Evolutionary conservation across 83 land plant genomes (phyloP).

Genomic region (Thuja plicata): DNA sequence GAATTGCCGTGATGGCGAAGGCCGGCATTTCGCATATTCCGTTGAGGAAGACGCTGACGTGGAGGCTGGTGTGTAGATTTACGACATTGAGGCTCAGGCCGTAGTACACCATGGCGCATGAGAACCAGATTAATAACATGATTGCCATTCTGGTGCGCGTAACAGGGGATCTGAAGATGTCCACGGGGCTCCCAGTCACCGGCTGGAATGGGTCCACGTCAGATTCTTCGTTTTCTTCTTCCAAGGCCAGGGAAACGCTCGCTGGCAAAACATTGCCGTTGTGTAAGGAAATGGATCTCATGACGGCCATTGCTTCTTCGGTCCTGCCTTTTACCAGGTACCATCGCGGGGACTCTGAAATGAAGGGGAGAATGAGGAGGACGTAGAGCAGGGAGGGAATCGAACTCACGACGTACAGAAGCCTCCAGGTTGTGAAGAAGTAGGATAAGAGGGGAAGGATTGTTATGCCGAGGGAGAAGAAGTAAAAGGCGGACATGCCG

Average conservation of each 20-base stretch:
- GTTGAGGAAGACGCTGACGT: conserved; percentile 59
- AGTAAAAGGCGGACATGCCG: conserved; percentile 93
- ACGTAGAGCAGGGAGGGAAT: conserved; percentile 60
- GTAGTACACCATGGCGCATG: conserved; percentile 59
- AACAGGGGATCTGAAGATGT: conserved; percentile 36
- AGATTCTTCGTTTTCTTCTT: conserved; percentile 20
- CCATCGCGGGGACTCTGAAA: conserved; percentile 79
- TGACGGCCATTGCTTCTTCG: conserved; percentile 44
- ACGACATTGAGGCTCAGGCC: conserved; percentile 78
- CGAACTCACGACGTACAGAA: conserved; percentile 56
- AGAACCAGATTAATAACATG: conserved; percentile 50
- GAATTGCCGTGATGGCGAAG: conserved; percentile 44
- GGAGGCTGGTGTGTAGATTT: conserved; percentile 59
- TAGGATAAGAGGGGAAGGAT: conserved; percentile 51
- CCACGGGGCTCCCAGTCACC: conserved; percentile 31
- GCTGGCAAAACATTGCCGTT: conserved; percentile 48
- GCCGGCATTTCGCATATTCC: conserved; percentile 68
- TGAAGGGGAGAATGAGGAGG: conserved; percentile 52
- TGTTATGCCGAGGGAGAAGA: conserved; percentile 67
- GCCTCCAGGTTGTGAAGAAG: conserved; percentile 52
- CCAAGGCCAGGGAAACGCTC: conserved; percentile 28
- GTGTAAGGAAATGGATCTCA: conserved; percentile 41
- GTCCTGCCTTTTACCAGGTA: conserved; percentile 51
- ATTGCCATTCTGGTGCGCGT: conserved; percentile 52
- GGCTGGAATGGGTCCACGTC: neutral